Evolutionary conservation across 352 stramenopile species (phyloP), one percentile per base, ranked within the genome.

Genomic region (Globisporangium acanthophoron): DNA sequence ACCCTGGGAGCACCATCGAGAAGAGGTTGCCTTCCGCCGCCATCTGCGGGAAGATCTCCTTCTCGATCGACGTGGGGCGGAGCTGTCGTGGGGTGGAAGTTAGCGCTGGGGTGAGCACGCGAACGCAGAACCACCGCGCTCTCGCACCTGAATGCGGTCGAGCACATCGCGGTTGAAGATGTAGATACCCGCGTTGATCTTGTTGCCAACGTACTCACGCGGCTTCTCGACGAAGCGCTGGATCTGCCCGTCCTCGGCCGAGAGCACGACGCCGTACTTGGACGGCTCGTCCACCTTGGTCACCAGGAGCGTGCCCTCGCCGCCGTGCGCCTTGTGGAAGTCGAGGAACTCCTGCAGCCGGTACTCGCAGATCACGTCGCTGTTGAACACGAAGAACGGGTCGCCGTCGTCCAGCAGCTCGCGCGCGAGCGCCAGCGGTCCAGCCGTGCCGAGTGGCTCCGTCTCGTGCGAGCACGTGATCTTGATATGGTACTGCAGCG

Each of bases 331-430:
- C 48, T 80, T 72, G 70, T 96, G 88, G 53, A 92, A 96, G 16
- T 76, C 76, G 9, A 96, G 59, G 24, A 92, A 84, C 12, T 88
- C 78, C 49, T 88, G 71, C 40, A 93, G 70, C 4, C 76, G 74
- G 63, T 94, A 96, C 65, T 91, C 80, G 54, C 87, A 96, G 52
- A 92, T 91, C 45, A 96, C 81, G 70, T 96, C 88, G 60, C 81
- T 92, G 70, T 96, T 96, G 66, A 96, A 92, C 13, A 96, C 88
- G 52, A 96, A 96, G 66, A 96, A 96, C 59, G 87, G 80, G 35
- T 96, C 88, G 0, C 83, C 86, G 49, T 87, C 76, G 35, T 96
- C 80, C 61, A 96, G 69, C 54, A 94, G 71, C 29, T 94, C 84
- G 11, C 82, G 74, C 40, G 88, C 88, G 5, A 96, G 65, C 9